A percentile compares a stretch with the other conserved stretches of the same genome.
Conservation (phyloP, 768 basidiomycete genomes). For the Suillus americanus region DNA sequence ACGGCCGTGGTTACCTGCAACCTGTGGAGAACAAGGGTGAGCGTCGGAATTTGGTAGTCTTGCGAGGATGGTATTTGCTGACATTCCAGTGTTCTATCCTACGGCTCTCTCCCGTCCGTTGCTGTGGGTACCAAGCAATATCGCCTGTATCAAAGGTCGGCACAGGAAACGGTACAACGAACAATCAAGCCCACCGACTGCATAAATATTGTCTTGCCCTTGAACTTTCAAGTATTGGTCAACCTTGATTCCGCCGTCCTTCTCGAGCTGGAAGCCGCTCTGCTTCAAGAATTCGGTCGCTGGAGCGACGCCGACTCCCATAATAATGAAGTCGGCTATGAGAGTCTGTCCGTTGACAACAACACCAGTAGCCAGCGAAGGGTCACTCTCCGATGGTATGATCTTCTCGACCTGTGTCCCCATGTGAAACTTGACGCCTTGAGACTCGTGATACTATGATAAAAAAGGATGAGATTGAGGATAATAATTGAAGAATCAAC, state of each 20-base stretch:
- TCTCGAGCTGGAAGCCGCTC: conserved; percentile 69
- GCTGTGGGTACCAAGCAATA: conserved; percentile 77
- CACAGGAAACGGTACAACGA: conserved; percentile 1
- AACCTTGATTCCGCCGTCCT: conserved; percentile 74
- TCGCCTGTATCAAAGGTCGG: conserved; percentile 47
- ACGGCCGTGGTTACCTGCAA: conserved; percentile 85
- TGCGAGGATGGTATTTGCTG: conserved; percentile 15
- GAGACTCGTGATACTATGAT: conserved; percentile 69
- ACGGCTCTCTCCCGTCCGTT: conserved; percentile 44
- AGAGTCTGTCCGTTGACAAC: conserved; percentile 62
- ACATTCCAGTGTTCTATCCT: conserved; percentile 94
- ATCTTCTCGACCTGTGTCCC: conserved; percentile 66
- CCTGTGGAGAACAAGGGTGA: conserved; percentile 36
- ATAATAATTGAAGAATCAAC: neutral
- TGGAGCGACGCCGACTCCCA: conserved; percentile 86
- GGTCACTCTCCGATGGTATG: conserved; percentile 49
- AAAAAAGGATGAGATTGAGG: neutral
- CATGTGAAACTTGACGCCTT: conserved; percentile 88
- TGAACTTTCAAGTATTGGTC: conserved; percentile 70
- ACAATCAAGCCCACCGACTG: conserved; percentile 49
- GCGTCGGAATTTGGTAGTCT: neutral
- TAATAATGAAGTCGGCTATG: conserved; percentile 73
- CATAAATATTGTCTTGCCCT: conserved; percentile 55
- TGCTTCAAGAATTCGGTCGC: conserved; percentile 77
- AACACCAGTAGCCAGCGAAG: conserved; percentile 61